Conservation (phyloP, 345 rosid genomes). For the Abelmoschus esculentus region DNA sequence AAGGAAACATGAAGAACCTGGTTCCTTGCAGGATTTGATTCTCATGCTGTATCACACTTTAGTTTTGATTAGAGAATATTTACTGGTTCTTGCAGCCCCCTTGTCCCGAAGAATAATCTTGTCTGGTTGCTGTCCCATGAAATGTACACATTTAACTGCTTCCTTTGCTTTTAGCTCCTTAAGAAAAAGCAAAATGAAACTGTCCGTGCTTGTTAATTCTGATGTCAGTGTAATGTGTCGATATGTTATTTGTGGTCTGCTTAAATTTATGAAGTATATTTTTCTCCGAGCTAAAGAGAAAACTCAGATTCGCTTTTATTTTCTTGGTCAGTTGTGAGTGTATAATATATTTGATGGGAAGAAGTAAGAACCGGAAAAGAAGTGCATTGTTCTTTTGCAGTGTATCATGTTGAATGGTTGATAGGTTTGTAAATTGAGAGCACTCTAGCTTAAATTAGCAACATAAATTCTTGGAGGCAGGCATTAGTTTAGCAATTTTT, state of each 20-base stretch:
- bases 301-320: not conserved
- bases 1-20: not conserved
- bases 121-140: not conserved
- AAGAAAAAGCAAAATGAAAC: too few relatives aligned
- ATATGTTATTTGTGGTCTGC: not conserved
- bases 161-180: not conserved
- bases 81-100: not conserved
- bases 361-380: not conserved
- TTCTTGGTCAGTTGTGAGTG: not conserved
- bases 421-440: not conserved
- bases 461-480: not conserved
- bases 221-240: not conserved
- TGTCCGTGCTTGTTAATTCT: not conserved
- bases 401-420: not conserved
- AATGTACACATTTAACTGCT: not conserved
- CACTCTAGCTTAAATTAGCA: not conserved
- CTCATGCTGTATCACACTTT: not conserved
- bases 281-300: not conserved
- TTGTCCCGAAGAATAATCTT: not conserved
- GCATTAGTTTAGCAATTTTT: not conserved
- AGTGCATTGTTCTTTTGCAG: not conserved
- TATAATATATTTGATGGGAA: not conserved
- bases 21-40: constrained; percentile 3
- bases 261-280: not conserved
- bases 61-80: not conserved